Base-by-base conservation (phyloP, 2,329 filamentous ascomycete genomes). In the Nemania serpens region DNA sequence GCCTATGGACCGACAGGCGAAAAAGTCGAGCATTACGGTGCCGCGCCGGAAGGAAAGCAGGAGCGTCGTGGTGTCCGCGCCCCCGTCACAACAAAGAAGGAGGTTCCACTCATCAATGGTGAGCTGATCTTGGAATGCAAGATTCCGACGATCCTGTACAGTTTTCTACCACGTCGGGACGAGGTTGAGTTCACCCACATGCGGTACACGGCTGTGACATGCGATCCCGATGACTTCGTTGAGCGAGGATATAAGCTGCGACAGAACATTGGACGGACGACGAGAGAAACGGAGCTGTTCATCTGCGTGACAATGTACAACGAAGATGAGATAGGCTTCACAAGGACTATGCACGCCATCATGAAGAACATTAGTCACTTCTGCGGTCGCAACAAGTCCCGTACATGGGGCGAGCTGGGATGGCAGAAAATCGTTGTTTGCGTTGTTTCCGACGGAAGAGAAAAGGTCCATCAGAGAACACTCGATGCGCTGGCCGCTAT, bases 351-450 rank as follows among this genome's bases (percentile, higher is more conserved):
- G 91, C 91, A 89, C 51, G 95, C 95, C 75, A 93, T 99, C 5
- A 94, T 98, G 82, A 98, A 99, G 80, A 99, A 99, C 75, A 91
- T 99, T 68, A 94, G 97, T 75, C 93, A 94, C 81, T 97, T 99
- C 91, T 97, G 95, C 77, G 92, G 91, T 62, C 87, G 94, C 51
- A 92, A 89, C 47, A 92, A 90, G 74, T 97, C 93, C 78, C 96
- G 97, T 79, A 98, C 94, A 0, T 99, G 95, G 95, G 95, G 95
- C 67, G 95, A 96, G 75, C 92, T 97, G 70, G 93, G 94, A 4
- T 99, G 95, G 95, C 98, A 99, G 81, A 99, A 99, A 82, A 98
- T 99, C 70, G 95, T 99, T 10, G 95, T 99, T 11, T 98, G 94
- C 75, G 88, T 99, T 46, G 95, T 99, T 67, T 97, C 93, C 70